Percentiles rank a stretch among this genome's conserved stretches.
phyloP scores from a whole-genome alignment of 2,329 filamentous ascomycete genomes.

The Aspergillus sp. region DNA sequence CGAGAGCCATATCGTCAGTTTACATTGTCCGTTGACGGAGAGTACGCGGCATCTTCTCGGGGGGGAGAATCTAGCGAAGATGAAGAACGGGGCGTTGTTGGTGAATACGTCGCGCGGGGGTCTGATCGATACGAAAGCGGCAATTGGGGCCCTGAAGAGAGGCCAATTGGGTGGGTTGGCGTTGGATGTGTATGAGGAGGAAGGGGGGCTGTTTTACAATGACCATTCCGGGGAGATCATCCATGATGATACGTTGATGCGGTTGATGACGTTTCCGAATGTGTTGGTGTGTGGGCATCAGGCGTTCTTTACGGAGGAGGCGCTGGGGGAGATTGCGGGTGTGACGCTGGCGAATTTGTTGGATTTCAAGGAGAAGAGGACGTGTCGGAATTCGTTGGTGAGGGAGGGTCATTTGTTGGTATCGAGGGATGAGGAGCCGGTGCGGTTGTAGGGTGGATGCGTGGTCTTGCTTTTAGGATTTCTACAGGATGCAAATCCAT shows the following conservation, averaged over 20 bases:
- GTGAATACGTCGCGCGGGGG: slow-evolving; percentile 67
- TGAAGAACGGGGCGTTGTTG: slow-evolving; percentile 62
- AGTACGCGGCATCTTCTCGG: slow-evolving; percentile 63
- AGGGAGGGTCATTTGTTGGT: slow-evolving; percentile 29
- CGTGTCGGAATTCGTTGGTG: slow-evolving; percentile 32
- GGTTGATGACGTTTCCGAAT: slow-evolving; percentile 67
- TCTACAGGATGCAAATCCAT: too few relatives aligned
- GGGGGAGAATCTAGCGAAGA: slow-evolving; percentile 50
- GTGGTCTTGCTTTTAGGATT: too few relatives aligned
- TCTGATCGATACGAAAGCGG: slow-evolving; percentile 60
- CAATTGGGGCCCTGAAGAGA: slow-evolving; percentile 61
- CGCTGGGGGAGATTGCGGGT: slow-evolving; percentile 62
- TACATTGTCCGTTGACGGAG: slow-evolving; percentile 66
- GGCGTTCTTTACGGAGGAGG: slow-evolving; percentile 68
- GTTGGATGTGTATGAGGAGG: slow-evolving; percentile 68
- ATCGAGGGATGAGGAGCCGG: slow-evolving; percentile 25
- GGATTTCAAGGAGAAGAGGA: slow-evolving; percentile 27
- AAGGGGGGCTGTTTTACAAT: slow-evolving; percentile 61
- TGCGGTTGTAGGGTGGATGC: slow-evolving; percentile 23
- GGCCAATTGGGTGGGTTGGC: slow-evolving; percentile 62
- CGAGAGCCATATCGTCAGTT: slow-evolving; percentile 60
- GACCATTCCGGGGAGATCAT: slow-evolving; percentile 66
- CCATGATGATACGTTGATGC: slow-evolving; percentile 65
- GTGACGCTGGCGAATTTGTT: slow-evolving; percentile 58
- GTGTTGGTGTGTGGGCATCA: slow-evolving; percentile 67